Conservation (phyloP, 2,329 filamentous ascomycete genomes). For the Allantophomopsis cytisporea region DNA sequence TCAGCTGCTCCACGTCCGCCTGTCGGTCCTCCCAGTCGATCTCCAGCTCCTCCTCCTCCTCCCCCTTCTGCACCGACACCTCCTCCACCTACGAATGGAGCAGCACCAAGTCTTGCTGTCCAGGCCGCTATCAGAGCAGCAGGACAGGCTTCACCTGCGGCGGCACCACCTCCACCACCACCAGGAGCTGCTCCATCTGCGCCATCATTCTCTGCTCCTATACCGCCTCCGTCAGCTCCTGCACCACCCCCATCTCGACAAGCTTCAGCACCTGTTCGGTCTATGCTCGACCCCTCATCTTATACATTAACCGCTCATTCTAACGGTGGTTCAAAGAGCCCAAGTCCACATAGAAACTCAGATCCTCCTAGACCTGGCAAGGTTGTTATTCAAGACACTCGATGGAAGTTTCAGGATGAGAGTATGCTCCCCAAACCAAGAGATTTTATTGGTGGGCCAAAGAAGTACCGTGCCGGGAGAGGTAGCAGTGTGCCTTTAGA, state of each 20-base stretch:
- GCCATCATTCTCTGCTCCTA: conserved; percentile 22
- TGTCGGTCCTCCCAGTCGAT: conserved; percentile 10
- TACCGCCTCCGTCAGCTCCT: conserved; percentile 23
- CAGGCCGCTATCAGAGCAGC: conserved; percentile 30
- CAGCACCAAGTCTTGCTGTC: conserved; percentile 24
- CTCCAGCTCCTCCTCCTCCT: conserved; percentile 5
- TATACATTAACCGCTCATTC: conserved; percentile 47
- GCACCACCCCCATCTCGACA: conserved; percentile 22
- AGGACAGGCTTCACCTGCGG: conserved; percentile 24
- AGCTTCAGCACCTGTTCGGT: conserved; percentile 30
- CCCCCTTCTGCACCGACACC: conserved; percentile 19
- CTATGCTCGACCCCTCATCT: conserved; percentile 60
- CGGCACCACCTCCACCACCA: conserved; percentile 20
- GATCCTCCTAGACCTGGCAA: conserved; percentile 20
- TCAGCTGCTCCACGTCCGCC: conserved; percentile 22
- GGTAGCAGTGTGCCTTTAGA: conserved; percentile 91
- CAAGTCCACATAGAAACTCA: conserved; percentile 28
- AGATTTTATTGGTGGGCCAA: conserved; percentile 60
- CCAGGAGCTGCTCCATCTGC: conserved; percentile 14
- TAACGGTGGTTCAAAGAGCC: conserved; percentile 42
- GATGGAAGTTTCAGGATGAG: conserved; percentile 84
- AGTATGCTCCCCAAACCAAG: conserved; percentile 72
- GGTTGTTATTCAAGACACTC: conserved; percentile 56
- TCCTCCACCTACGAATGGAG: conserved; percentile 17
- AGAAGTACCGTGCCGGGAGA: conserved; percentile 77